These are phyloP conservation scores for Neonectria ditissima DNA, from an alignment of 2,329 filamentous ascomycete species.

Conservation along the genomic window DNA sequence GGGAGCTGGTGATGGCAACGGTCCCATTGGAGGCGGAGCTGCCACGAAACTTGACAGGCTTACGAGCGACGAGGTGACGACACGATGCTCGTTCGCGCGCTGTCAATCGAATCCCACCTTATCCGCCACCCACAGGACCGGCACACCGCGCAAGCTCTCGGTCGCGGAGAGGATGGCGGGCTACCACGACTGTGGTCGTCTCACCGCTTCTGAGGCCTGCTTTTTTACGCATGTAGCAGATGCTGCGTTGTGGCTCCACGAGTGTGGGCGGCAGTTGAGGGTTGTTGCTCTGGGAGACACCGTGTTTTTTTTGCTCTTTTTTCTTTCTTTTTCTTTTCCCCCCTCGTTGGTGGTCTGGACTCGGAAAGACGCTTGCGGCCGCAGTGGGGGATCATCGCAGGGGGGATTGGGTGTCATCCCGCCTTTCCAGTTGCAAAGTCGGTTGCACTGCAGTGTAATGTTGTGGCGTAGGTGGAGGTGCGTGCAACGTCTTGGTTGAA, in stretches of 20 bases:
- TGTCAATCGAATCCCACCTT: neutral
- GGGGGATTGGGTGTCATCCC: constrained; percentile 17
- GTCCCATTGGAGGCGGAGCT: constrained; percentile 32
- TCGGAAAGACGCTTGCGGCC: neutral
- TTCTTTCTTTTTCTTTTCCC: no score
- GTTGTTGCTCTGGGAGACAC: constrained; percentile 12
- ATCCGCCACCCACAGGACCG: neutral
- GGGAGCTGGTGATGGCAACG: constrained; percentile 6
- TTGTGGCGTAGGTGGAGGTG: neutral
- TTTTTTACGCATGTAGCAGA: constrained; percentile 3
- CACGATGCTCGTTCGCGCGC: constrained; percentile 3
- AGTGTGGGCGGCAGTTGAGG: neutral
- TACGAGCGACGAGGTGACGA: no score
- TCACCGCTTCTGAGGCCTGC: constrained; percentile 16
- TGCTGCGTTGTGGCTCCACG: neutral
- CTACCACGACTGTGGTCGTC: neutral
- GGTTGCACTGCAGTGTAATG: neutral
- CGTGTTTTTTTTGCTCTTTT: neutral
- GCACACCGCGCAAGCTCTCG: neutral
- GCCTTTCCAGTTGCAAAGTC: neutral
- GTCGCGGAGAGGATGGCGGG: neutral
- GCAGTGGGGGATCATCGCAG: constrained; percentile 16
- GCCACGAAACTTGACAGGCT: constrained; percentile 31
- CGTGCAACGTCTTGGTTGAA: constrained; percentile 3
- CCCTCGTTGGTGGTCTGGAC: neutral